Evolutionary conservation across 1,284 basidiomycete species (phyloP).

Genomic region (Flammula alnicola): DNA sequence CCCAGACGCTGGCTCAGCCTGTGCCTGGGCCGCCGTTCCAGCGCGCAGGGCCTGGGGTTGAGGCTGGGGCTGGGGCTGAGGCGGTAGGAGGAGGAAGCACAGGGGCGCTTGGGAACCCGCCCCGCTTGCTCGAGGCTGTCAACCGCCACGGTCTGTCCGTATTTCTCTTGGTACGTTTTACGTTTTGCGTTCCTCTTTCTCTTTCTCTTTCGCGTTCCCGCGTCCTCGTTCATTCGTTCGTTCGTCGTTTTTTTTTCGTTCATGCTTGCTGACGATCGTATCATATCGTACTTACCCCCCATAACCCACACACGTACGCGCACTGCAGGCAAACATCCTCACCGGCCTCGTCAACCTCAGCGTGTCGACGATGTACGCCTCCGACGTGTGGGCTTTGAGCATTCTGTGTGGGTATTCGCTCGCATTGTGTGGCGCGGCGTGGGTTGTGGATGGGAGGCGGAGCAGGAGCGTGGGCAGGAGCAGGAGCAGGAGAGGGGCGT

Average conservation of each 20-base stretch:
- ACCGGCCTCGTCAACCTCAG: constrained; percentile 89
- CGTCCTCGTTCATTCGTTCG: too few species aligned
- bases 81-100: too few species aligned
- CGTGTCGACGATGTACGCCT: constrained; percentile 83
- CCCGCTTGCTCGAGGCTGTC: constrained; percentile 76
- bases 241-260: too few species aligned
- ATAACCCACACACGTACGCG: too few species aligned
- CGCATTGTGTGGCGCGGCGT: constrained; percentile 59
- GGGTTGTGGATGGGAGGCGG: constrained; percentile 18
- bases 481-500: neutral
- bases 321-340: constrained; percentile 80
- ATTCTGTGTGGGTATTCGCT: constrained; percentile 72
- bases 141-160: constrained; percentile 82
- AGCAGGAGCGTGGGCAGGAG: neutral
- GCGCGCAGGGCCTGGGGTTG: too few species aligned
- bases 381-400: constrained; percentile 59
- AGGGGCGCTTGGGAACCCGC: constrained; percentile 38
- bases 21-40: too few species aligned
- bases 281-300: too few species aligned
- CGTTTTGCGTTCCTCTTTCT: constrained; percentile 3
- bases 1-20: too few species aligned
- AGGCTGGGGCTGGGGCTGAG: too few species aligned
- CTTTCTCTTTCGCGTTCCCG: too few species aligned
- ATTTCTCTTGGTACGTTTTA: constrained; percentile 77
- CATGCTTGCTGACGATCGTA: too few species aligned